These are phyloP conservation scores for Hemileccinum impolitum DNA, from an alignment of 768 basidiomycete species.

Conservation along the genomic window DNA sequence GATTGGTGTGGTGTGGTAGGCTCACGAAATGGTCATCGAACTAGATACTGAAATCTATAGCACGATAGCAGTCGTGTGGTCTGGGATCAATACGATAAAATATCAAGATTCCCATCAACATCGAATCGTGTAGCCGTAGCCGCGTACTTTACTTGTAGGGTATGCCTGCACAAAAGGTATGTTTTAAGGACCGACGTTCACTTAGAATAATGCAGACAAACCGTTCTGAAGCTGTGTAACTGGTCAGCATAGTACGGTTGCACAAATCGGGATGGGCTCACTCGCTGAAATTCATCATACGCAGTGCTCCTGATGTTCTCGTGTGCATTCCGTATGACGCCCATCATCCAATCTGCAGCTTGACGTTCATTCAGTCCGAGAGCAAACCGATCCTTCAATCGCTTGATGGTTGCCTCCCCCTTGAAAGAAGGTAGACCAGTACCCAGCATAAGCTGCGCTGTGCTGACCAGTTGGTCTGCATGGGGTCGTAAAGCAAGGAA, in stretches of 20 bases:
- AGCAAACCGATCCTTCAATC: conserved; percentile 85
- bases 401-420: conserved; percentile 86
- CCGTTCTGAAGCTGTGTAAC: conserved; percentile 47
- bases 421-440: conserved; percentile 96
- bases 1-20: no score
- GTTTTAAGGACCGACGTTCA: background rate
- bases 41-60: no score
- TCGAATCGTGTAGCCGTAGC: background rate
- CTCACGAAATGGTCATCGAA: no score
- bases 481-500: conserved; percentile 97
- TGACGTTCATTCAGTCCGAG: conserved; percentile 79
- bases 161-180: conserved; percentile 22
- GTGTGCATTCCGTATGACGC: conserved; percentile 85
- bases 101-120: background rate
- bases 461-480: conserved; percentile 84
- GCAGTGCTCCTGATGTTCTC: conserved; percentile 92
- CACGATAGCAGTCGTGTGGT: no score
- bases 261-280: conserved; percentile 34
- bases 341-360: conserved; percentile 93
- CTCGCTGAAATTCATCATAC: conserved; percentile 94
- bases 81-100: background rate
- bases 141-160: conserved; percentile 24
- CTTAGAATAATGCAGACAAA: conserved; percentile 17
- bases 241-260: conserved; percentile 3
- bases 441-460: conserved; percentile 91